Conservation (phyloP, 164 flowering plant genomes). For the Dillenia suffruticosa region DNA sequence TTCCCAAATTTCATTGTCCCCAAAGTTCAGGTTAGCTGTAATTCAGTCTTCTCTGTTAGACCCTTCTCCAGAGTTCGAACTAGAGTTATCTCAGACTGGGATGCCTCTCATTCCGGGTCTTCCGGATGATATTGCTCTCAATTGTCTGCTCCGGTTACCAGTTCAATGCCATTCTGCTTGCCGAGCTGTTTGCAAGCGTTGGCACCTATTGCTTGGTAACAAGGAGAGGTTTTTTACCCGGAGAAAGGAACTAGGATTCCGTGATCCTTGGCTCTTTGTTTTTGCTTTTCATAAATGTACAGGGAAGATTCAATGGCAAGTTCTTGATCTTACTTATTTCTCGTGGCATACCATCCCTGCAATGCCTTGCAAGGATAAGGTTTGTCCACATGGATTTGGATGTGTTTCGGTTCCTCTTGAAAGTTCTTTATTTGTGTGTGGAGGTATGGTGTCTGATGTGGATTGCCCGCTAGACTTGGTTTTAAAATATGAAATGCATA, state of each 20-base stretch:
- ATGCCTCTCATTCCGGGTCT: conserved; percentile 80
- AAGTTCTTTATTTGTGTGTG: conserved; percentile 50
- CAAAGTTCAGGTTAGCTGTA: conserved; percentile 64
- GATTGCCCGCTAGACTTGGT: conserved; percentile 54
- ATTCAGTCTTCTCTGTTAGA: conserved; percentile 27
- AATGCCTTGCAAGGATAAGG: conserved; percentile 62
- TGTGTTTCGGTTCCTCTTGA: conserved; percentile 42
- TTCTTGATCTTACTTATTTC: conserved; percentile 42
- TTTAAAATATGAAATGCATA: conserved; percentile 48
- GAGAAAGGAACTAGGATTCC: conserved; percentile 57
- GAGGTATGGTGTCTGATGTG: conserved; percentile 50
- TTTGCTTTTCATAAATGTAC: conserved; percentile 50
- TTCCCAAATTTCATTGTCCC: conserved; percentile 76
- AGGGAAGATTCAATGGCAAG: conserved; percentile 57
- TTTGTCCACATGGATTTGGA: conserved; percentile 45
- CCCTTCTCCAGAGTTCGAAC: conserved; percentile 27
- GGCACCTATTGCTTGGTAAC: conserved; percentile 61
- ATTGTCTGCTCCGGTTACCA: conserved; percentile 81
- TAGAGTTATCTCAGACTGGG: conserved; percentile 29
- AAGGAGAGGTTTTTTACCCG: conserved; percentile 66
- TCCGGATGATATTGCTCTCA: conserved; percentile 80
- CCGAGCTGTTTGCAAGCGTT: conserved; percentile 63
- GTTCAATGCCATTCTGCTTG: conserved; percentile 52
- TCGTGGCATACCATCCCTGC: conserved; percentile 65
- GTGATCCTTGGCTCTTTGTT: conserved; percentile 61